Evolutionary conservation across 495 filamentous ascomycete genomes (phyloP).

Genomic region (Aeminium ludgeri): DNA sequence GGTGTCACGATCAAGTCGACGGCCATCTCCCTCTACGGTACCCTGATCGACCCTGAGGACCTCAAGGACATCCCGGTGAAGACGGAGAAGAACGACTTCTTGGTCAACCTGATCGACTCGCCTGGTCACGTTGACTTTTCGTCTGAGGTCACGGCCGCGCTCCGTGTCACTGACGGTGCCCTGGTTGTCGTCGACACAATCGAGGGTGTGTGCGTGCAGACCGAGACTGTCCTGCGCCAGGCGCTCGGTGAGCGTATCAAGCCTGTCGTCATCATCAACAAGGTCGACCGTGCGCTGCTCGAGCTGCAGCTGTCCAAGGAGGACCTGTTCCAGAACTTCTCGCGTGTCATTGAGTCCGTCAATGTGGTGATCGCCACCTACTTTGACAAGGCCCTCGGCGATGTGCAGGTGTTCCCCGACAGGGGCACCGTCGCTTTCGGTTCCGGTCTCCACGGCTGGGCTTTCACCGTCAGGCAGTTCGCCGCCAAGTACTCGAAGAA

Average conservation of each 20-base stretch:
- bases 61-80: conserved; percentile 87
- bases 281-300: conserved; percentile 97
- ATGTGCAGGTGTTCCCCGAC: conserved; percentile 94
- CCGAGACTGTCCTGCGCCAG: conserved; percentile 97
- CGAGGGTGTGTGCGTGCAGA: conserved; percentile 99
- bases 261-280: conserved; percentile 98
- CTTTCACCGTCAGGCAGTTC: conserved; percentile 98
- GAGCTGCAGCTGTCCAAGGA: conserved; percentile 97
- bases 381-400: conserved; percentile 90
- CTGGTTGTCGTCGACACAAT: conserved; percentile 99
- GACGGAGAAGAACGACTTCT: conserved; percentile 80
- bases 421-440: conserved; percentile 96
- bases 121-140: conserved; percentile 99
- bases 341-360: conserved; percentile 96
- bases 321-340: conserved; percentile 99
- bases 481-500: conserved; percentile 96
- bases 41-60: conserved; percentile 66
- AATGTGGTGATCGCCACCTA: conserved; percentile 99
- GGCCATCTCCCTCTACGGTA: conserved; percentile 93
- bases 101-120: conserved; percentile 99
- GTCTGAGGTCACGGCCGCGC: conserved; percentile 96
- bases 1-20: conserved; percentile 99
- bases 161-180: conserved; percentile 98
- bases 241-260: conserved; percentile 99
- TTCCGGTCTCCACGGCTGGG: conserved; percentile 99